Evolutionary conservation across 345 rosid species (phyloP).

Genomic region (Pistacia vera): DNA sequence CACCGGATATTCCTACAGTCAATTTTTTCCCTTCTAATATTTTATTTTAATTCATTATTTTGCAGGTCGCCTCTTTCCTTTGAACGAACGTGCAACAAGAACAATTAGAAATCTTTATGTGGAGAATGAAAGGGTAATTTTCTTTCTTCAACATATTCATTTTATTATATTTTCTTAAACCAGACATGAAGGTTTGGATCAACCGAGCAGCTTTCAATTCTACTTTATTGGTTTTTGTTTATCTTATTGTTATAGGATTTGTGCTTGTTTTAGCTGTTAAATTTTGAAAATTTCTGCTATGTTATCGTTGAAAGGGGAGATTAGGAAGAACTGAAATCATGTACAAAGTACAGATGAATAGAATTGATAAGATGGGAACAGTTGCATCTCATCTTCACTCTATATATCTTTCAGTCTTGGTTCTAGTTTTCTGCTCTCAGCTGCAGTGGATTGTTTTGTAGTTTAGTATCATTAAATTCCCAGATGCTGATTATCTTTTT

Average conservation of each 20-base stretch:
- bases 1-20: not conserved
- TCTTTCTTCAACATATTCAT: not conserved
- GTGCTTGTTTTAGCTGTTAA: not conserved
- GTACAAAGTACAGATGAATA: too few species aligned
- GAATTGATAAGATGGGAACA: too few species aligned
- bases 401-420: not conserved
- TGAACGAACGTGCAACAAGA: constrained; percentile 88
- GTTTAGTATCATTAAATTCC: not conserved
- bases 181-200: not conserved
- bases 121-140: constrained; percentile 93
- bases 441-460: not conserved
- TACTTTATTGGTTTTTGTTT: not conserved
- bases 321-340: too few species aligned
- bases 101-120: constrained; percentile 87
- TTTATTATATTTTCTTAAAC: not conserved
- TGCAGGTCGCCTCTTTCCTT: constrained; percentile 73
- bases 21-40: not conserved
- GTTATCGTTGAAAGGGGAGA: too few species aligned
- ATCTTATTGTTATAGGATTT: not conserved
- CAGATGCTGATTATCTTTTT: not conserved
- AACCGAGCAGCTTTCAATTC: not conserved
- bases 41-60: constrained; percentile 9
- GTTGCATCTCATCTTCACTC: not conserved
- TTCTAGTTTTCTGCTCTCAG: constrained; percentile 10
- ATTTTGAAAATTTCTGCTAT: not conserved